Evolutionary conservation across 352 stramenopile genomes (phyloP).

Genomic region (Blastocystis sp.): DNA sequence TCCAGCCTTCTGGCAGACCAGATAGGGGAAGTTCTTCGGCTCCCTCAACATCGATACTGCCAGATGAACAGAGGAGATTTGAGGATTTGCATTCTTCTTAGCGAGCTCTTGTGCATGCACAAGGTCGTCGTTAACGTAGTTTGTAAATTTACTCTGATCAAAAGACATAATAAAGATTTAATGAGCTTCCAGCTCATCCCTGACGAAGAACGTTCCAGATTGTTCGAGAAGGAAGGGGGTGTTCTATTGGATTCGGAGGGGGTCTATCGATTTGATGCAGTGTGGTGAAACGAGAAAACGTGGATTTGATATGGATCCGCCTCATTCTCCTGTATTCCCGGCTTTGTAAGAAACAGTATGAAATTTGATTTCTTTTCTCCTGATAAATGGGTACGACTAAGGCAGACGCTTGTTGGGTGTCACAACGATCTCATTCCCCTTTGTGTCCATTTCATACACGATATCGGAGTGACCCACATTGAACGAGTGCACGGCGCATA

Average conservation of each 20-base stretch:
- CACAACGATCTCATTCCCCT: neutral
- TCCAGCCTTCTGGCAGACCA: conserved; percentile 75
- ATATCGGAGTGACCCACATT: neutral
- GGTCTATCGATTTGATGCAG: no score
- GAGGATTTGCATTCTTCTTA: conserved; percentile 46
- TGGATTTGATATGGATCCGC: no score
- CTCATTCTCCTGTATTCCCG: no score
- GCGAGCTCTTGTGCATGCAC: conserved; percentile 20
- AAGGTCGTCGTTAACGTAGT: conserved; percentile 31
- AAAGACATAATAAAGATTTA: conserved; percentile 39
- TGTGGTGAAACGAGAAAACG: no score
- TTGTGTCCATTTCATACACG: neutral
- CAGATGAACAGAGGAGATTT: conserved; percentile 72
- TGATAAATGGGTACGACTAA: neutral
- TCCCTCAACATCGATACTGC: conserved; percentile 78
- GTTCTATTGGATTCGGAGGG: neutral
- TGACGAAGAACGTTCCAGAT: neutral
- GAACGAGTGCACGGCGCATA: conserved; percentile 21
- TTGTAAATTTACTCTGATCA: conserved; percentile 42
- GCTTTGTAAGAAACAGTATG: no score
- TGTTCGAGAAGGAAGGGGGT: neutral
- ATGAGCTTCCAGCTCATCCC: neutral
- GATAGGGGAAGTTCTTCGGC: conserved; percentile 74
- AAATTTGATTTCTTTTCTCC: neutral
- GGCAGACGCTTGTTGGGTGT: neutral